Percentiles rank a stretch among this genome's conserved stretches.
Conservation (phyloP, 2,329 filamentous ascomycete species). For the Nemania sp. region DNA sequence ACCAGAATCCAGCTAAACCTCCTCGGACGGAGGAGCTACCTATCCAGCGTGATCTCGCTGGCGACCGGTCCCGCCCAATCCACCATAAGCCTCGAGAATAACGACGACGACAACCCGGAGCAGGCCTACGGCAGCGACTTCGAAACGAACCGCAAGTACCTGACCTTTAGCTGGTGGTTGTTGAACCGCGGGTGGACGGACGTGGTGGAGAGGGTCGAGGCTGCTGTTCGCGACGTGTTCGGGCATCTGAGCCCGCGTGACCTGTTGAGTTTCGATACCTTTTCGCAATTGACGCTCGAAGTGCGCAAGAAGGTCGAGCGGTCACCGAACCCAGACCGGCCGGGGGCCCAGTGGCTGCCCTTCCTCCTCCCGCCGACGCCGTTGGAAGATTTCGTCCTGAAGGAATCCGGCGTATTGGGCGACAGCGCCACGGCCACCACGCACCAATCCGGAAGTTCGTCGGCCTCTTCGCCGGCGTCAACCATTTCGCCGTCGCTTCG, state of each 20-base stretch:
- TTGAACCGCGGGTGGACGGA: constrained; percentile 88
- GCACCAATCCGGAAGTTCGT: constrained; percentile 14
- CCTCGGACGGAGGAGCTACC: constrained; percentile 90
- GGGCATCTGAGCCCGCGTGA: constrained; percentile 87
- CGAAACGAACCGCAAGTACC: constrained; percentile 90
- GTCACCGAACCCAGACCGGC: constrained; percentile 46
- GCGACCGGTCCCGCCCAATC: constrained; percentile 75
- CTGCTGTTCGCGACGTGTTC: constrained; percentile 88
- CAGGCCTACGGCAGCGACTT: constrained; percentile 90
- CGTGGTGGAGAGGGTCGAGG: constrained; percentile 78
- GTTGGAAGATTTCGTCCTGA: constrained; percentile 81
- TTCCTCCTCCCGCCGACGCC: constrained; percentile 80
- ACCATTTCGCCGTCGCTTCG: constrained; percentile 64
- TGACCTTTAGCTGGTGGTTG: constrained; percentile 98
- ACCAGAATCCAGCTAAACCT: constrained; percentile 97
- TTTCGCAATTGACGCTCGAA: constrained; percentile 80
- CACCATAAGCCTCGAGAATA: constrained; percentile 87
- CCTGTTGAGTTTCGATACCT: constrained; percentile 77
- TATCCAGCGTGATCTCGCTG: constrained; percentile 91
- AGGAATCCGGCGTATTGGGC: constrained; percentile 78
- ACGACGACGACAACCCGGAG: constrained; percentile 84
- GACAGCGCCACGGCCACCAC: constrained; percentile 50
- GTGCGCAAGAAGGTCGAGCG: constrained; percentile 87
- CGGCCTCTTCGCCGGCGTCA: constrained; percentile 36
- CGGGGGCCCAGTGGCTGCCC: constrained; percentile 73